Conservation (phyloP, 352 stramenopile species). For the Pythium dissotocum region DNA sequence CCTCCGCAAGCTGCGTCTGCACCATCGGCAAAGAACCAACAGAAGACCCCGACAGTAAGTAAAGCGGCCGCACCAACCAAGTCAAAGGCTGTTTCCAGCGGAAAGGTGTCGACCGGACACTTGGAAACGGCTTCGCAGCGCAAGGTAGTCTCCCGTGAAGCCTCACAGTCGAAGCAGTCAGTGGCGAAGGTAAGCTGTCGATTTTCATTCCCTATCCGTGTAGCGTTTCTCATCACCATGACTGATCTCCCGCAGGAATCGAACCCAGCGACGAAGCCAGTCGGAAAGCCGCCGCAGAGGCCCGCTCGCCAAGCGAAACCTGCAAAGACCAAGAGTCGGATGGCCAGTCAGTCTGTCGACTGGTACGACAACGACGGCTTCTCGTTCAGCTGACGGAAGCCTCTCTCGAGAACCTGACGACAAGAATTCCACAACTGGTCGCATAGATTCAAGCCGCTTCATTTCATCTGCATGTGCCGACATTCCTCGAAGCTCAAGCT, state of each 20-base stretch:
- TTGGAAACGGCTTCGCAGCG: background rate
- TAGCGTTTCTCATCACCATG: background rate
- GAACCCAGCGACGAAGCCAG: background rate
- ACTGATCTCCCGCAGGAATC: background rate
- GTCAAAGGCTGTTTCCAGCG: background rate
- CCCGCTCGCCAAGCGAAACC: background rate
- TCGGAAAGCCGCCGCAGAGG: background rate
- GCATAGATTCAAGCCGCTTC: background rate
- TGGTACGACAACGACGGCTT: conserved; percentile 44
- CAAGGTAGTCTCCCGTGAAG: background rate
- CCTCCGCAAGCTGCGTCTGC: background rate
- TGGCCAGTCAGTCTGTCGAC: conserved; percentile 25
- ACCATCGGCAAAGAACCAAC: background rate
- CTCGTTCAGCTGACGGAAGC: conserved; percentile 34
- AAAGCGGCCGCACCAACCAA: background rate
- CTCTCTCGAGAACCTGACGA: background rate
- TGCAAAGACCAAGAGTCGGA: conserved; percentile 6
- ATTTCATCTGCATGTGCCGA: background rate
- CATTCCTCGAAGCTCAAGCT: background rate
- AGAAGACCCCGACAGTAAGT: background rate
- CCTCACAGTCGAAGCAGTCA: background rate
- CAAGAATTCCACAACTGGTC: background rate
- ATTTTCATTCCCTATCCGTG: background rate
- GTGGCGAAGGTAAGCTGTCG: background rate
- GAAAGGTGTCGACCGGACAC: background rate